These are phyloP conservation scores for Dysphania ambrosioides DNA, from an alignment of 148 eudicot genomes.

Conservation along the genomic window DNA sequence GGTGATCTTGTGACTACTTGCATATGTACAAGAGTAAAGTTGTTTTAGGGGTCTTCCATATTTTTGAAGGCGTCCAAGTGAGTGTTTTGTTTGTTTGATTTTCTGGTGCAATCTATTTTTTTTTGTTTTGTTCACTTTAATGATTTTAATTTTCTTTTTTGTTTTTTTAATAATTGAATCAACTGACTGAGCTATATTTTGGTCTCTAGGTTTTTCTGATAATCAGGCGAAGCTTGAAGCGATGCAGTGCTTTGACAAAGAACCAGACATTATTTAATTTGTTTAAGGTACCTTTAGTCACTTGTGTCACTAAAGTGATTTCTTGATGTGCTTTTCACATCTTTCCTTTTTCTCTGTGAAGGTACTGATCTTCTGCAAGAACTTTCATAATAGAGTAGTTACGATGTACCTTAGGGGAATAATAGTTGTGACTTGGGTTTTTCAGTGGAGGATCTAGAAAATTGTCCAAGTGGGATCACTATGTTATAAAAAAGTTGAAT, in stretches of 20 bases:
- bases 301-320: neutral
- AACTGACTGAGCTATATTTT: constrained; percentile 19
- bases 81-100: neutral
- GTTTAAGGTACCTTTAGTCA: constrained; percentile 49
- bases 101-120: neutral
- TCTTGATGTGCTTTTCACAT: constrained; percentile 1
- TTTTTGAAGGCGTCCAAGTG: neutral
- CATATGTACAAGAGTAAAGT: too few relatives aligned
- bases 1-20: too few relatives aligned
- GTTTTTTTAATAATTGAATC: neutral
- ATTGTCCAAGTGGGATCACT: too few relatives aligned
- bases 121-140: neutral
- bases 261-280: constrained; percentile 81
- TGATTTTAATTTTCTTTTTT: neutral
- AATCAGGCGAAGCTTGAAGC: constrained; percentile 88
- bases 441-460: too few relatives aligned
- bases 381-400: neutral
- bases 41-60: too few relatives aligned
- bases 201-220: constrained; percentile 70
- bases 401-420: neutral
- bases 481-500: too few relatives aligned
- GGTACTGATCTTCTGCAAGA: neutral
- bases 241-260: constrained; percentile 95
- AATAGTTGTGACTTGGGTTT: neutral
- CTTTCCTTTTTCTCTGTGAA: neutral